These are phyloP conservation scores for Papilionanthe hybrid DNA, from an alignment of 116 monocot species.

Conservation along the genomic window DNA sequence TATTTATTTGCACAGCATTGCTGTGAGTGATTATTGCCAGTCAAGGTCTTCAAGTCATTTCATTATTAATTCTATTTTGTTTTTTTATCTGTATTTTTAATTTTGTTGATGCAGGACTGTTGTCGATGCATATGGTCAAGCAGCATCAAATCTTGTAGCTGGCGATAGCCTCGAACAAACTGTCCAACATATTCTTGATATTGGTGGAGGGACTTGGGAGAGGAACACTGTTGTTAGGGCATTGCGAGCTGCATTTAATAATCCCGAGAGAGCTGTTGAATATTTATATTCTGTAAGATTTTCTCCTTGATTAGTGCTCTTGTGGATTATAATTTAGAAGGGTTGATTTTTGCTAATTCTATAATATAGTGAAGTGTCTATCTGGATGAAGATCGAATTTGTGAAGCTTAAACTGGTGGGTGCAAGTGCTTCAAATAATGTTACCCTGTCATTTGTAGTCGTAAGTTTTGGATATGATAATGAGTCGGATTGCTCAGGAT, in stretches of 20 bases:
- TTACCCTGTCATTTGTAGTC: no score
- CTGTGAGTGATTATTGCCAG: background rate
- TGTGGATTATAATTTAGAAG: background rate
- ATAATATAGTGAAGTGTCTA: background rate
- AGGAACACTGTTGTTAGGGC: slow-evolving; percentile 17
- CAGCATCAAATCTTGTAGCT: slow-evolving; percentile 17
- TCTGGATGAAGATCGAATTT: background rate
- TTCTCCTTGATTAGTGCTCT: background rate
- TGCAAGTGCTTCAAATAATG: no score
- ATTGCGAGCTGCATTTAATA: slow-evolving; percentile 16
- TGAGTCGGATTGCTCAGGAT: no score
- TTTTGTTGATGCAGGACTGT: slow-evolving; percentile 8
- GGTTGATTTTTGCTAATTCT: background rate
- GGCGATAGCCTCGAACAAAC: slow-evolving; percentile 10
- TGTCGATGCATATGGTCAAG: slow-evolving; percentile 12
- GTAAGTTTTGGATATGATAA: no score
- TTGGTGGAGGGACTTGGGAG: slow-evolving; percentile 20
- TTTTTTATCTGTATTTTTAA: background rate
- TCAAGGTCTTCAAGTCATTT: background rate
- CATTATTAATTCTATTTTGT: background rate
- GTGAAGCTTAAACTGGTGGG: no score
- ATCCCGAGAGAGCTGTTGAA: slow-evolving; percentile 21
- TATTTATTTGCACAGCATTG: background rate
- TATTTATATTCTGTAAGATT: slow-evolving; percentile 16
- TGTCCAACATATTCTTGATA: slow-evolving; percentile 16